Base-by-base conservation (phyloP, 1,284 basidiomycete genomes). In the Melampsora americana region DNA sequence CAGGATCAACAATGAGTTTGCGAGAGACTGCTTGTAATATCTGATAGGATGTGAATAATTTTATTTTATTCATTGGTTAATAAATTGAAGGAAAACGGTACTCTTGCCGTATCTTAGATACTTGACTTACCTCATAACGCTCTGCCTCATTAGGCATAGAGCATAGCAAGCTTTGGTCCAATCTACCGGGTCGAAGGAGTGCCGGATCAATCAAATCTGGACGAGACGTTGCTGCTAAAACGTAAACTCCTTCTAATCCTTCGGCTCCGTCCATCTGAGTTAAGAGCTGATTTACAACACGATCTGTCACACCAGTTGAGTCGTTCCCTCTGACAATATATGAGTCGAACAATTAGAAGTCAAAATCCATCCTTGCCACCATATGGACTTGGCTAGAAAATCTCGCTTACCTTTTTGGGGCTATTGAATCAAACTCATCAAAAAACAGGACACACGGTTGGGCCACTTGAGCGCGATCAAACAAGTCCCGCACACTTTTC, bases 181-280 rank as follows among this genome's bases (percentile, higher is more conserved):
- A 86, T 65, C 96, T 90, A 2, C 96, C 96, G 0, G 96, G 96
- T 30, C 96, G 92, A 35, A 99, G 87, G 0, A 99, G 86, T 7
- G 96, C 96, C 1, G 93, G 90, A 83, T 99, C 96, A 79, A 99
- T 97, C 53, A 99, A 86, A 83, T 99, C 96, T 0, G 96, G 96
- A 16, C 96, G 92, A 82, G 92, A 95, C 0, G 96, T 99, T 0
- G 96, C 96, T 7, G 96, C 96, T 2, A 99, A 88, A 7, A 99
- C 95, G 83, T 99, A 99, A 11, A 99, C 96, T 28, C 96, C 96
- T 68, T 95, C 95, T 26, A 99, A 84, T 0, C 96, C 95, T 82
- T 99, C 95, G 0, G 95, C 96, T 70, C 96, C 96, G 83, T 99
- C 96, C 95, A 99, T 98, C 83, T 98, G 93, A 0, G 96, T 99